Percentiles rank a stretch among this genome's conserved stretches.
Evolutionary conservation across 345 rosid genomes (phyloP).

Genomic region (Angophora floribunda): DNA sequence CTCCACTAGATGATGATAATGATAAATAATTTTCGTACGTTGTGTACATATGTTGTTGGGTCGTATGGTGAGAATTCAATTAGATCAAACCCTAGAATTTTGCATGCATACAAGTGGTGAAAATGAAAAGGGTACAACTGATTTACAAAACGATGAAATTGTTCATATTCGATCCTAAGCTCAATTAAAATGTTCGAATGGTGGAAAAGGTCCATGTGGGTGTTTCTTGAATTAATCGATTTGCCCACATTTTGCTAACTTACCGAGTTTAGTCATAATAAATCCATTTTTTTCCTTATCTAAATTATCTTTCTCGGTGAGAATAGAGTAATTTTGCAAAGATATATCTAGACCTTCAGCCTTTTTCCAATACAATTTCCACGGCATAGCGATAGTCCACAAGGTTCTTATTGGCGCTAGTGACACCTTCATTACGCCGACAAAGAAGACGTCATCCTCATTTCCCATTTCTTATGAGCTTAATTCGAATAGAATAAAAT

Average conservation of each 20-base stretch:
- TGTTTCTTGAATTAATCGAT: background rate
- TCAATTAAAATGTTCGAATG: background rate
- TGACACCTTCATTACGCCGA: no score
- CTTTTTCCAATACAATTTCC: background rate
- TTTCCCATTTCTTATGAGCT: no score
- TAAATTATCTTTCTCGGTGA: background rate
- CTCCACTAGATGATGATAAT: background rate
- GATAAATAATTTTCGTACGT: background rate
- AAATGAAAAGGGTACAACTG: background rate
- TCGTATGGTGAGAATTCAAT: background rate
- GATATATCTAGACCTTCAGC: background rate
- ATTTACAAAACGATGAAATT: background rate
- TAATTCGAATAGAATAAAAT: no score
- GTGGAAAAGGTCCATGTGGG: background rate
- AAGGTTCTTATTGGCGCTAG: no score
- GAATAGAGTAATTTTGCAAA: background rate
- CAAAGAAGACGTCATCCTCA: no score
- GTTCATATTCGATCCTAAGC: background rate
- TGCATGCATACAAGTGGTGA: background rate
- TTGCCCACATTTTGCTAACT: background rate
- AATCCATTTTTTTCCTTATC: background rate
- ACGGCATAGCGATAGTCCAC: background rate
- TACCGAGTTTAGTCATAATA: no score
- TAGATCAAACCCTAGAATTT: background rate
- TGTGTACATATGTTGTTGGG: background rate